Conservation (phyloP, 2,329 filamentous ascomycete species). For the Ascochyta pisi region DNA sequence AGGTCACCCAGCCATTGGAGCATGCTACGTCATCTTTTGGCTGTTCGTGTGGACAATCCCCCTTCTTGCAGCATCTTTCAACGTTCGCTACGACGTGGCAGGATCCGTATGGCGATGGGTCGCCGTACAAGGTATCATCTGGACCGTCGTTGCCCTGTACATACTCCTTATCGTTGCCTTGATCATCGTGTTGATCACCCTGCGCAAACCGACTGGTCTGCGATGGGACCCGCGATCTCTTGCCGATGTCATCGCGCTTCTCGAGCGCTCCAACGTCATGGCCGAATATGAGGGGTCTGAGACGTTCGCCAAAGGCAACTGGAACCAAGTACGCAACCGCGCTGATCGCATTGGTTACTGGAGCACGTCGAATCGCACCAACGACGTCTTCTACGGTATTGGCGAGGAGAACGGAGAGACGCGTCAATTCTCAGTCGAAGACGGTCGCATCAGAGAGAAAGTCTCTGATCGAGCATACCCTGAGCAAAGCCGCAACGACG, state of each 20-base stretch:
- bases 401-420: conserved; percentile 67
- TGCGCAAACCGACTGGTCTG: conserved; percentile 74
- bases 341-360: conserved; percentile 85
- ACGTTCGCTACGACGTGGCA: conserved; percentile 65
- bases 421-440: conserved; percentile 59
- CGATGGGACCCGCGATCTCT: conserved; percentile 85
- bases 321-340: conserved; percentile 62
- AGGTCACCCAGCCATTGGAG: conserved; percentile 71
- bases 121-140: conserved; percentile 77
- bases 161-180: conserved; percentile 67
- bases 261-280: conserved; percentile 81
- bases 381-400: conserved; percentile 78
- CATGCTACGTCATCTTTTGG: conserved; percentile 75
- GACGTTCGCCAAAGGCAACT: conserved; percentile 61
- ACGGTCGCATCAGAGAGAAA: conserved; percentile 58
- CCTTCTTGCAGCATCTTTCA: conserved; percentile 78
- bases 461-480: conserved; percentile 36
- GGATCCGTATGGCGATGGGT: conserved; percentile 78
- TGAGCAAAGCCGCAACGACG: conserved; percentile 19
- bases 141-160: conserved; percentile 79
- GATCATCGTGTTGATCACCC: conserved; percentile 67
- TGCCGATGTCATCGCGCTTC: conserved; percentile 78
- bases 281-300: conserved; percentile 75
- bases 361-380: conserved; percentile 69
- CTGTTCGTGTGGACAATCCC: conserved; percentile 80